Evolutionary conservation across 139 green algal genomes (phyloP).

Genomic region (Coelastrella sp.): DNA sequence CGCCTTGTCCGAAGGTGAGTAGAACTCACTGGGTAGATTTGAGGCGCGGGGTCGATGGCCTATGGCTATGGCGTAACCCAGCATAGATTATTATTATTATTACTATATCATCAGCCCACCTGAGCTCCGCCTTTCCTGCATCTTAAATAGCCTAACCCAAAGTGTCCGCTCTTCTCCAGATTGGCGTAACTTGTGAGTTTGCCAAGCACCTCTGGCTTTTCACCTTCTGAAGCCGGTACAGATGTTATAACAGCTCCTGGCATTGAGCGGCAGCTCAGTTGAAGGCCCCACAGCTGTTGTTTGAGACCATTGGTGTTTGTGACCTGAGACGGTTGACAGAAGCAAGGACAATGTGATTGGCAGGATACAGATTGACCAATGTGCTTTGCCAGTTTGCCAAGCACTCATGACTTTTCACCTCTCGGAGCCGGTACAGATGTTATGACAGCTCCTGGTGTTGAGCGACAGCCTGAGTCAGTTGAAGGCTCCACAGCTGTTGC

Average conservation of each 20-base stretch:
- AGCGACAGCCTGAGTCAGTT: constrained; percentile 53
- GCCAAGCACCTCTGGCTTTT: constrained; percentile 17
- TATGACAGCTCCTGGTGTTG: too few species aligned
- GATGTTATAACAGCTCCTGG: constrained; percentile 59
- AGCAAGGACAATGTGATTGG: too few species aligned
- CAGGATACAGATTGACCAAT: too few species aligned
- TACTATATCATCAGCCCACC: background rate
- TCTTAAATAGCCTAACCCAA: constrained; percentile 73
- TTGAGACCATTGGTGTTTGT: constrained; percentile 72
- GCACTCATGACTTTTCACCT: too few species aligned
- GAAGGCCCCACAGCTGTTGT: constrained; percentile 80
- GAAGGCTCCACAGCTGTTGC: too few species aligned
- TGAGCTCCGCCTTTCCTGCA: constrained; percentile 51
- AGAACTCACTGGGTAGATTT: too few species aligned
- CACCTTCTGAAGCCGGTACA: constrained; percentile 46
- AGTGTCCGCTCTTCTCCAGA: constrained; percentile 50
- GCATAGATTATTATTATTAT: too few species aligned
- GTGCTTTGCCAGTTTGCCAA: too few species aligned
- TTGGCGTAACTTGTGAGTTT: constrained; percentile 50
- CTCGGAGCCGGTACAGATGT: too few species aligned
- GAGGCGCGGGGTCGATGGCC: too few species aligned
- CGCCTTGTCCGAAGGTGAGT: too few species aligned
- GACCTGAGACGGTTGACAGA: constrained; percentile 40
- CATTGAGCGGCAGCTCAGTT: constrained; percentile 46
- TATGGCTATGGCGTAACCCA: too few species aligned